Conservation (phyloP, 1,284 basidiomycete species). For the Anthracocystis setariae region DNA sequence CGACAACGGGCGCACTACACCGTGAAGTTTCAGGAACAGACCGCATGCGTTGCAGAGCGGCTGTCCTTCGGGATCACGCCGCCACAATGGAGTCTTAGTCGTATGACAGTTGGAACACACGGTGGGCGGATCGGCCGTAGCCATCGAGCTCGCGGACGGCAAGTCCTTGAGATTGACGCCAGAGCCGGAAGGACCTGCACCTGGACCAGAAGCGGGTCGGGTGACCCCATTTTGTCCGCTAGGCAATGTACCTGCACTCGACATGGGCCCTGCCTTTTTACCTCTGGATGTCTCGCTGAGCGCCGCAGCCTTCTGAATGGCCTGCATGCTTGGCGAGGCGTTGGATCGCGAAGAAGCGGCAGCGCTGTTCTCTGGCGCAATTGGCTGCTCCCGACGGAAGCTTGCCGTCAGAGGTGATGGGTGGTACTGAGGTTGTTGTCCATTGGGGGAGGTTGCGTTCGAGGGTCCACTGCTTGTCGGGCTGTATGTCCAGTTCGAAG, state of each 20-base stretch:
- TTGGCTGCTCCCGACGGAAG: constrained; percentile 28
- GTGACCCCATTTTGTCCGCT: constrained; percentile 12
- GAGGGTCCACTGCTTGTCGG: constrained; percentile 51
- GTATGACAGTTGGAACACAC: constrained; percentile 94
- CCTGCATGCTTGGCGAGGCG: constrained; percentile 37
- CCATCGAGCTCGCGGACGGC: constrained; percentile 49
- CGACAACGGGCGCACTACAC: constrained; percentile 89
- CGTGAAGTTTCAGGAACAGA: constrained; percentile 83
- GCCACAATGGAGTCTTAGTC: constrained; percentile 93
- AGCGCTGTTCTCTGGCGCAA: constrained; percentile 20
- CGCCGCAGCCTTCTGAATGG: constrained; percentile 38
- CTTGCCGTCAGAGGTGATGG: constrained; percentile 40
- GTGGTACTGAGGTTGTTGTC: constrained; percentile 47
- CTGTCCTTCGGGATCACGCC: constrained; percentile 92
- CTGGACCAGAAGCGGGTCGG: constrained; percentile 20
- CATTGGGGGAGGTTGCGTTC: constrained; percentile 49
- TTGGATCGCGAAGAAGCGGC: constrained; percentile 29
- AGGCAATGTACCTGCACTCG: constrained; percentile 1
- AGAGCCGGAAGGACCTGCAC: constrained; percentile 9
- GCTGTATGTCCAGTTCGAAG: constrained; percentile 59
- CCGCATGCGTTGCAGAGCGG: constrained; percentile 76
- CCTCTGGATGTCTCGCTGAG: constrained; percentile 31
- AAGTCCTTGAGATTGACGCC: constrained; percentile 43
- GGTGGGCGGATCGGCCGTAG: constrained; percentile 71
- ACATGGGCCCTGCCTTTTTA: constrained; percentile 19